Evolutionary conservation across 139 green algal species (phyloP), one percentile per base, ranked within the genome.

Genomic region (Chlorella sp.): DNA sequence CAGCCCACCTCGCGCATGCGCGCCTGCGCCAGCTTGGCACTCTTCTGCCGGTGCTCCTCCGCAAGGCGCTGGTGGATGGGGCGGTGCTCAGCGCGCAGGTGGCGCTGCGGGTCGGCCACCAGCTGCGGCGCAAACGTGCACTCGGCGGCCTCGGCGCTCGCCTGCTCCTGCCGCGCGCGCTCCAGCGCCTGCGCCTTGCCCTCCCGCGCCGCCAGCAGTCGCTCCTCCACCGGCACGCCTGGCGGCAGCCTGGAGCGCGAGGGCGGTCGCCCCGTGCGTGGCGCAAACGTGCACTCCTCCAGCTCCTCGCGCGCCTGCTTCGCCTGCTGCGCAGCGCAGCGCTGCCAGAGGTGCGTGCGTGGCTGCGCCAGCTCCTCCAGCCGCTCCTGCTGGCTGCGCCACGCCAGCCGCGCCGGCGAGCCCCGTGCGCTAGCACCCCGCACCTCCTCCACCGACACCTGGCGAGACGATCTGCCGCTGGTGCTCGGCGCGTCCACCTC

Each of bases 81-180:
- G 21, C 45, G 70, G 15, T 79, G 76, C 15, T 71, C 51, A 8
- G 9, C n/a, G 17, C 8, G 55, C 55, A 70, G 42, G 33, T 58
- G 75, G 42, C 17, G 29, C 50, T 69, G 66, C 11, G 66, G 51
- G 35, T 68, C 40, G 7, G 41, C 63, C 45, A 71, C 60, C 60
- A 80, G 53, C 56, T 65, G 71, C 1, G 81, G 81, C 11, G 38
- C 56, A 48, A 86, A 86, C 25, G 81, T 86, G 81, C 81, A 86
- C 36, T 74, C 77, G 27, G 61, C 66, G 43, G 84, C 67, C 25
- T 73, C 42, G 9, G 64, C 77, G 21, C 50, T 42, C 53, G 82
- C 80, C 41, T 60, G 45, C 23, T 79, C 70, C 46, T 41, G 0
- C 8, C 73, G 71, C 17, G 76, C 64, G 46, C 80, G 72, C 75